phyloP scores from a whole-genome alignment of 2,329 filamentous ascomycete genomes.

The Hysterium pulicare region DNA sequence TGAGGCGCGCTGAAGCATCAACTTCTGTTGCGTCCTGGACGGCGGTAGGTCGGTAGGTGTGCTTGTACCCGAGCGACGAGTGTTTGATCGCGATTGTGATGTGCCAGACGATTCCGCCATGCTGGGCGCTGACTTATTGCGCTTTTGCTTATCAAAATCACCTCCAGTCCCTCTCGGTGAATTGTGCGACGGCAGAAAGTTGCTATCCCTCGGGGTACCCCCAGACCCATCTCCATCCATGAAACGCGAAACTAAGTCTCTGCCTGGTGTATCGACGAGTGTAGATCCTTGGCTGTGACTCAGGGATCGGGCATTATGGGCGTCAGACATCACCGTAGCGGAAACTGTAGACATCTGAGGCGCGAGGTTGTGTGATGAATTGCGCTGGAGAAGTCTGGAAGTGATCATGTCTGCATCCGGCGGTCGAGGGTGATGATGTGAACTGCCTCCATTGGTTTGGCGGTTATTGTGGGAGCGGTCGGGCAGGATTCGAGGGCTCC shows the following conservation, averaged over 20 bases:
- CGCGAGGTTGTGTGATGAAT: constrained; percentile 58
- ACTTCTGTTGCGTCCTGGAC: constrained; percentile 71
- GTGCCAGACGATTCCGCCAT: constrained; percentile 29
- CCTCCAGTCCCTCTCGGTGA: constrained; percentile 14
- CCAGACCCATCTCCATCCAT: constrained; percentile 41
- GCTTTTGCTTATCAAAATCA: constrained; percentile 29
- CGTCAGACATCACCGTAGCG: constrained; percentile 46
- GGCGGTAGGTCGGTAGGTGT: constrained; percentile 40
- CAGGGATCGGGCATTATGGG: constrained; percentile 31
- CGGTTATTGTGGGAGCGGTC: constrained; percentile 24
- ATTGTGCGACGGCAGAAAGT: constrained; percentile 31
- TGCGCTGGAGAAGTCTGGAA: constrained; percentile 63
- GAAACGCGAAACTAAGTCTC: constrained; percentile 45
- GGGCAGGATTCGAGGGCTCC: constrained; percentile 16
- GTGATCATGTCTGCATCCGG: constrained; percentile 65
- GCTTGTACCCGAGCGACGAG: constrained; percentile 35
- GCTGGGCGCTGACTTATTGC: constrained; percentile 39
- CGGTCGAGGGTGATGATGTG: constrained; percentile 33
- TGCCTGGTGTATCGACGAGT: constrained; percentile 38
- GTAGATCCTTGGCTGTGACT: constrained; percentile 38
- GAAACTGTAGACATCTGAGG: constrained; percentile 64
- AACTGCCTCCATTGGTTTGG: constrained; percentile 28
- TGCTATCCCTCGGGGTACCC: constrained; percentile 40
- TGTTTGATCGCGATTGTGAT: constrained; percentile 17
- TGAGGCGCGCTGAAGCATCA: constrained; percentile 70